Conservation (phyloP, 768 basidiomycete species). For the Porpolomopsis calyptriformis region DNA sequence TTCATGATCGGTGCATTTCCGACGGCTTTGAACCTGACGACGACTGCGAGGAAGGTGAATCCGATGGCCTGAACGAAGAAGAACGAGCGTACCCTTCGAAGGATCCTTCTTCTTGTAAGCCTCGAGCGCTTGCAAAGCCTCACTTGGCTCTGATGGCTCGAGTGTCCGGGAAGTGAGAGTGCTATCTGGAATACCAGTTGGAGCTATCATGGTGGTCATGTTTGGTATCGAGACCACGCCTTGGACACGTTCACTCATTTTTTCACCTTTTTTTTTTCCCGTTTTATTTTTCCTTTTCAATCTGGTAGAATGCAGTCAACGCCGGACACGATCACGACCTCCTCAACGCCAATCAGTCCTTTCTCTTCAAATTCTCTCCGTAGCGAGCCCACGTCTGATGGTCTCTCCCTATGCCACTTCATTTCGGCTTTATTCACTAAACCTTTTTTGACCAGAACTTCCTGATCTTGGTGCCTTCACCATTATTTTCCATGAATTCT, state of each 20-base stretch:
- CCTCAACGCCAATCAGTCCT: slow-evolving; percentile 11
- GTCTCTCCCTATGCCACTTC: background rate
- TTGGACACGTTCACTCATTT: slow-evolving; percentile 3
- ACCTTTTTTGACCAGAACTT: slow-evolving; percentile 4
- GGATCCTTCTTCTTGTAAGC: slow-evolving; percentile 81
- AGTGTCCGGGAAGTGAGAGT: no score
- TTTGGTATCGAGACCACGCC: background rate
- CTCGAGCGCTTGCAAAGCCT: slow-evolving; percentile 65
- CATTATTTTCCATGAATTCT: slow-evolving; percentile 6
- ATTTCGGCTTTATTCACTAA: background rate
- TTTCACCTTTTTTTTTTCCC: background rate
- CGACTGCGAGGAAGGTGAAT: slow-evolving; percentile 42
- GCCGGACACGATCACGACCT: slow-evolving; percentile 5
- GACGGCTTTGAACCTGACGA: slow-evolving; percentile 95
- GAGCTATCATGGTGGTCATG: background rate
- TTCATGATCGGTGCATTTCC: slow-evolving; percentile 99
- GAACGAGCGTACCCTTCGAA: slow-evolving; percentile 41
- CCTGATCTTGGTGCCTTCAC: slow-evolving; percentile 9
- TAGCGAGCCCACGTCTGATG: slow-evolving; percentile 10
- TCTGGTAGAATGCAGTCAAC: slow-evolving; percentile 6
- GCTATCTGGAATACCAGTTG: background rate
- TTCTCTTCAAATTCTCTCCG: slow-evolving; percentile 10
- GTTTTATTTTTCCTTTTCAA: background rate
- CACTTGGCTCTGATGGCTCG: slow-evolving; percentile 16
- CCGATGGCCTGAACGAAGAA: background rate